Evolutionary conservation across 2,329 filamentous ascomycete species (phyloP), one percentile per base, ranked within the genome.

Genomic region (Clarireedia monteithiana): DNA sequence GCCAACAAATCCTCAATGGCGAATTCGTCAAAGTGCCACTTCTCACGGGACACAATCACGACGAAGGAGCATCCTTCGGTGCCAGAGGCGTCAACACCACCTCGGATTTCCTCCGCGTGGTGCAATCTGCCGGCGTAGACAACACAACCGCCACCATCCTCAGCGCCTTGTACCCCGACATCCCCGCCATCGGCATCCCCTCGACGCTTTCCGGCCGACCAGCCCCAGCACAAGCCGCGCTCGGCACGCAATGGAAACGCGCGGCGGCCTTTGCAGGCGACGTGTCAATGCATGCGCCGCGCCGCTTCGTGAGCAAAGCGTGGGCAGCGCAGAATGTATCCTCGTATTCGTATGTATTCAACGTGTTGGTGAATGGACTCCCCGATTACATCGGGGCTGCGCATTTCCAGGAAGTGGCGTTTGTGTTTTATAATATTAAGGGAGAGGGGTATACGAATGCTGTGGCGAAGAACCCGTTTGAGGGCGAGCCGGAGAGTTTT

Each of bases 1-100:
- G 77, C 10, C 66, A 75, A 6, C 78, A 83, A 59, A 70, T 88
- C 4, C 70, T 72, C 2, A 67, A 75, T 4, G 83, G 83, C 48
- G 75, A 77, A 20, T 86, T 87, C 60, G 79, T 85, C 52, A 75
- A 80, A 51, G 80, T 88, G 0, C 82, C 84, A 1, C 76, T 86
- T 45, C 74, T 89, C 6, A 72, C 77, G 39, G 85, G 86, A 4
- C 77, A 77, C 39, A 88, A 86, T 66, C 78, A 77, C 1, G 85
- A 88, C 61, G 85, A 89, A 66, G 85, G 83, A 2, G 77, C 77
- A 0, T 70, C 73, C 0, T 85, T 85, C 63, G 77, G 73, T 0
- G 74, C 75, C 9, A 66, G 58, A 5, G 77, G 75, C 9, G 76
- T 85, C 58, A 77, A 84, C 64, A 81, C 76, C 0, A 77, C 76